Base-by-base conservation (phyloP, 805 yeast genomes). In the Vanderwaltozyma yarrowii region DNA sequence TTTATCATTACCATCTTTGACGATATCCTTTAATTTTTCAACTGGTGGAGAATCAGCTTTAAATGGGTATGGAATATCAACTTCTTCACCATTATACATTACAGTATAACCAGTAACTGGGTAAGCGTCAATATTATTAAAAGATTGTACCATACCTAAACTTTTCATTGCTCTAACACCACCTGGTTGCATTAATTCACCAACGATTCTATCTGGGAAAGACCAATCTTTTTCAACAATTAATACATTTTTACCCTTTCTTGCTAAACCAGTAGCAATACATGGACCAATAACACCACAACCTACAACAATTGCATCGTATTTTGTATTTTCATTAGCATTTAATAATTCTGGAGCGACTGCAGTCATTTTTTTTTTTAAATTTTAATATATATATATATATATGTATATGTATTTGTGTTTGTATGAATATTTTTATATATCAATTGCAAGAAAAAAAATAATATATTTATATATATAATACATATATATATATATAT, bases 221-320 rank as follows among this genome's bases (percentile, higher is more conserved):
- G 74, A 60, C 85, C 96, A 84, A 55, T 86, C 96, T 45, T 96
- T 73, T 57, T 92, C 99, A 14, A 81, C 67, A 12, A 69, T 60
- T 11, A 77, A 58, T 7, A 92, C 96, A 36, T 71, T 70, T 47
- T 95, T 71, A 24, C 97, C 97, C 53, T 84, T 94, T 50, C 89
- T 72, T 1, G 95, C 97, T 39, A 92, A 64, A 3, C 83, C 87
- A 1, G 87, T 81, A 32, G 96, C 96, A 15, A 89, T 70, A 39
- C 89, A 79, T 2, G 98, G 96, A 1, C 99, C 98, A 18, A 86
- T 80, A 16, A 89, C 95, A 39, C 98, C 98, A n/a, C 97, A 96
- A n/a, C 98, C 98, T 29, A 92, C 77, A 19, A 92, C 81, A 30
- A 89, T 78, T 36, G 80, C 89, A 54, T 92, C 98, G 61, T 75